Evolutionary conservation across 495 filamentous ascomycete species (phyloP).

Genomic region (Glarea lozoyensis): DNA sequence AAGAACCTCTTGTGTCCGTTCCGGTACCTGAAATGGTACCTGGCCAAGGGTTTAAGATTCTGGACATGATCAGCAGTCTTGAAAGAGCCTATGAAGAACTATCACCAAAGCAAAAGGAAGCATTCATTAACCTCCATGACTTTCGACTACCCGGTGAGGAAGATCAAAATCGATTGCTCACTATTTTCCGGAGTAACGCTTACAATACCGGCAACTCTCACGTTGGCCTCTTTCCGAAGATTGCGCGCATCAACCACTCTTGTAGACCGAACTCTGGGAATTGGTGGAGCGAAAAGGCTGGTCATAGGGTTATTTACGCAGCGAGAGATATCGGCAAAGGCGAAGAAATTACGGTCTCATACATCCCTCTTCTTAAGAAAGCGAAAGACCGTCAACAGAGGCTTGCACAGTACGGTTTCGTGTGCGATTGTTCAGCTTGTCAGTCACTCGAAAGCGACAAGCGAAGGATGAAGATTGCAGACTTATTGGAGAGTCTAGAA

Average conservation of each 20-base stretch:
- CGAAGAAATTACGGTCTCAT: slow-evolving; percentile 31
- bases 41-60: slow-evolving; percentile 10
- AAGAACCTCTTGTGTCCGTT: slow-evolving; percentile 17
- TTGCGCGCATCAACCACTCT: slow-evolving; percentile 30
- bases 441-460: slow-evolving; percentile 1
- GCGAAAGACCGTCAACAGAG: slow-evolving; percentile 5
- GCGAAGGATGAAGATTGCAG: slow-evolving; percentile 2
- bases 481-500: slow-evolving; percentile 7
- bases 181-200: slow-evolving; percentile 18
- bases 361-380: slow-evolving; percentile 16
- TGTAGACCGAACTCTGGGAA: slow-evolving; percentile 28
- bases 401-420: slow-evolving; percentile 17
- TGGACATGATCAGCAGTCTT: slow-evolving; percentile 7
- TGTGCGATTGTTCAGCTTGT: slow-evolving; percentile 14
- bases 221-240: slow-evolving; percentile 23
- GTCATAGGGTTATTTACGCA: slow-evolving; percentile 25
- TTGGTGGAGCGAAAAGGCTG: slow-evolving; percentile 25
- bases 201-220: slow-evolving; percentile 6
- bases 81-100: slow-evolving; percentile 3
- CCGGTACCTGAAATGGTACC: slow-evolving; percentile 9
- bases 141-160: slow-evolving; percentile 4
- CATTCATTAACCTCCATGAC: slow-evolving; percentile 13
- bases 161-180: slow-evolving; percentile 3
- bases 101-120: slow-evolving; percentile 1
- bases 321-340: slow-evolving; percentile 22